These are phyloP conservation scores for Plasmodium adleri DNA, from an alignment of 169 alveolate species.

Conservation along the genomic window DNA sequence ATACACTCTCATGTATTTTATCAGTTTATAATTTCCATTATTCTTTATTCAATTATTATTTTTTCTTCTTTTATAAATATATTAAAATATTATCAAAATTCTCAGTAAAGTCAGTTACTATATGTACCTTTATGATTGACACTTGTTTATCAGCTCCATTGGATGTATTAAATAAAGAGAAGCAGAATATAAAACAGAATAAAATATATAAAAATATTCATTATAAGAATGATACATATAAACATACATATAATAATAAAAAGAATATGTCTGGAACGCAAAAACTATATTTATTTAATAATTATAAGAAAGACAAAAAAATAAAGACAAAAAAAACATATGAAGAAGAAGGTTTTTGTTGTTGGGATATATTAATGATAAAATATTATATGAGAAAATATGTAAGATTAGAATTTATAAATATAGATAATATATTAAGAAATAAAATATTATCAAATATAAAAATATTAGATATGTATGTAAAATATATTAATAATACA, in stretches of 20 bases:
- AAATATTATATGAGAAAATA: slow-evolving; percentile 15
- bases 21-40: slow-evolving; percentile 48
- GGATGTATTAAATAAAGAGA: not conserved
- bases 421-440: not conserved
- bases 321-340: not conserved
- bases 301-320: not conserved
- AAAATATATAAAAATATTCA: not conserved
- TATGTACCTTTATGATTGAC: slow-evolving; percentile 10
- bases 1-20: slow-evolving; percentile 44
- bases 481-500: slow-evolving; percentile 41
- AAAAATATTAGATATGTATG: slow-evolving; percentile 21
- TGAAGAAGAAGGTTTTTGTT: not conserved
- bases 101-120: slow-evolving; percentile 4
- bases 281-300: not conserved
- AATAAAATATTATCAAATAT: not conserved
- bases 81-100: slow-evolving; percentile 44
- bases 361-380: slow-evolving; percentile 42
- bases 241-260: not conserved
- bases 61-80: slow-evolving; percentile 39
- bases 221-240: not conserved
- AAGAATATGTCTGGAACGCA: not conserved
- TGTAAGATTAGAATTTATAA: not conserved
- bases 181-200: not conserved
- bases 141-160: not conserved
- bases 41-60: slow-evolving; percentile 65